Percentiles rank a stretch among this genome's conserved stretches.
phyloP scores from a whole-genome alignment of 352 stramenopile genomes.

The Globisporangium sylvaticum region DNA sequence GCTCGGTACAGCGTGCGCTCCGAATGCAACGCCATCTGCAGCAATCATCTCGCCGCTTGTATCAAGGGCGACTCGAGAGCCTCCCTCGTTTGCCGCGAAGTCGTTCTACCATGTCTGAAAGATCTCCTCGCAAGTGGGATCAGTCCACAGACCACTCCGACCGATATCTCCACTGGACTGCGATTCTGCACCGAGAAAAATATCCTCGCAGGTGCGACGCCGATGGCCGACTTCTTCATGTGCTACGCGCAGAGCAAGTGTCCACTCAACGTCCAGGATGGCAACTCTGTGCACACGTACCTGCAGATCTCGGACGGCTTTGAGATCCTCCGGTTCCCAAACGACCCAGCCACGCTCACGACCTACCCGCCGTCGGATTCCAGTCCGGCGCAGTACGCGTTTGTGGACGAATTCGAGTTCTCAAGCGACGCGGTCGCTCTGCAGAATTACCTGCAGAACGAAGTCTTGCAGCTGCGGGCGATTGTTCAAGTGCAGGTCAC shows the following conservation, averaged over 20 bases:
- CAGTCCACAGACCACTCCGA: neutral
- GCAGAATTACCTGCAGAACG: neutral
- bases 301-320: neutral
- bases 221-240: slow-evolving; percentile 15
- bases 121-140: neutral
- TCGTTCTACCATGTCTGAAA: slow-evolving; percentile 11
- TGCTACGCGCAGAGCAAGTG: slow-evolving; percentile 12
- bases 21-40: slow-evolving; percentile 6
- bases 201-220: slow-evolving; percentile 2
- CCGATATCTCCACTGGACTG: neutral
- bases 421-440: neutral
- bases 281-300: neutral
- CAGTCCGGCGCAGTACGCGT: neutral
- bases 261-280: slow-evolving; percentile 5
- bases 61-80: slow-evolving; percentile 3
- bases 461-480: slow-evolving; percentile 1
- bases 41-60: neutral
- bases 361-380: neutral
- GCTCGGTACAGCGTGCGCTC: neutral
- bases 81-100: slow-evolving; percentile 14
- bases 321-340: slow-evolving; percentile 4
- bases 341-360: neutral
- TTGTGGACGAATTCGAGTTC: slow-evolving; percentile 10
- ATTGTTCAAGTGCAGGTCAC: neutral
- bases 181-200: neutral